phyloP scores from a whole-genome alignment of 1,139 yeast species.

The Lodderomyces oxycetoniae region DNA sequence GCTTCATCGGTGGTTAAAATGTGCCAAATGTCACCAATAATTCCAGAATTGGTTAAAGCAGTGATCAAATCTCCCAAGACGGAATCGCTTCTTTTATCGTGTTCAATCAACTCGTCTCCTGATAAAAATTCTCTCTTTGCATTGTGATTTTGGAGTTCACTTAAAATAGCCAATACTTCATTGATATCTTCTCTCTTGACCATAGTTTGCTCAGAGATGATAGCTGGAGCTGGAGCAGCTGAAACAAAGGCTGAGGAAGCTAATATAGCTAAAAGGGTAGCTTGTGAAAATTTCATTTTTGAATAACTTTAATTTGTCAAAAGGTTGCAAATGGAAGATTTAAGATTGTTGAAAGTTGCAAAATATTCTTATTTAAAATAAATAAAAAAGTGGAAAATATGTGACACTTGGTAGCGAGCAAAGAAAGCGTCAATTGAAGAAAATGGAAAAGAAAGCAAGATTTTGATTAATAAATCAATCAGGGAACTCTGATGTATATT shows the following conservation, averaged over 20 bases:
- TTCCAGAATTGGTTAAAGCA: slow-evolving; percentile 39
- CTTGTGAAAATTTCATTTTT: slow-evolving; percentile 40
- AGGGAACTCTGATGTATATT: no score
- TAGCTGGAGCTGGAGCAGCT: slow-evolving; percentile 43
- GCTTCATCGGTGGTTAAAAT: slow-evolving; percentile 31
- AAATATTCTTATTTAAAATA: not conserved
- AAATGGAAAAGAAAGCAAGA: not conserved
- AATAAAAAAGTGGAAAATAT: no score
- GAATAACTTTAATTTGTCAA: not conserved
- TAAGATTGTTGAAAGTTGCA: not conserved
- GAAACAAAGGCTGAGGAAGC: slow-evolving; percentile 37
- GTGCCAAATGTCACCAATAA: slow-evolving; percentile 34
- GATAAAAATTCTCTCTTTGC: slow-evolving; percentile 33
- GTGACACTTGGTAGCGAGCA: not conserved
- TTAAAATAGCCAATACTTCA: slow-evolving; percentile 31
- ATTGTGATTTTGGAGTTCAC: slow-evolving; percentile 30
- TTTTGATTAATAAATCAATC: no score
- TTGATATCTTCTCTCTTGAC: slow-evolving; percentile 37
- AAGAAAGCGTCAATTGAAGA: not conserved
- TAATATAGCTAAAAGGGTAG: slow-evolving; percentile 41
- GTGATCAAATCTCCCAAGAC: slow-evolving; percentile 34
- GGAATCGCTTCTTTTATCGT: slow-evolving; percentile 37
- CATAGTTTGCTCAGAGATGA: slow-evolving; percentile 19
- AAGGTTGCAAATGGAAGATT: slow-evolving; percentile 1
- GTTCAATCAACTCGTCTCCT: slow-evolving; percentile 25